Evolutionary conservation across 2,329 filamentous ascomycete species (phyloP), one percentile per base, ranked within the genome.

Genomic region (Alternaria alternata): DNA sequence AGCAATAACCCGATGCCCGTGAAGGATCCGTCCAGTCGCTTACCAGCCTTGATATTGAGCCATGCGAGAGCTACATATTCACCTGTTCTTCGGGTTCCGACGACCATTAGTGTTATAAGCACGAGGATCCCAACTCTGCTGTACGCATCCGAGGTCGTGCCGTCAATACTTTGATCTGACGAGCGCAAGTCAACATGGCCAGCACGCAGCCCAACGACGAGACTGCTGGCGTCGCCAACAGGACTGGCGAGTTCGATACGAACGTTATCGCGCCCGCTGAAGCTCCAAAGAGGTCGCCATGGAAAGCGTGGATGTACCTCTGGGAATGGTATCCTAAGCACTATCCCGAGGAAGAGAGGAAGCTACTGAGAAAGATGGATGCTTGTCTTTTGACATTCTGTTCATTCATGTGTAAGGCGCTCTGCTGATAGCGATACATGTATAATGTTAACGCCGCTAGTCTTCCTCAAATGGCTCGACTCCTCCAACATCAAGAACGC

Each of bases 401-500:
- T 48, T 78, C 75, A 0, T 71, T 78, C 51, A 78, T 78, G 74
- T 78, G 76, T 77, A 62, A 66, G 75, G 68, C 5, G 11, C 3
- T 9, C 1, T 8, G 11, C 38, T 20, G 34, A 9, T 2, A 30
- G 22, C 14, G 7, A 18, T 6, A 8, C 12, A n/a, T 30, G 5
- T 24, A 2, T 12, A 12, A 22, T 26, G 24, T 59, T 64, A 20
- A 70, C 34, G n/a, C 24, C 2, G 4, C 5, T 18, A 78, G 76
- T 78, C 51, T 78, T 78, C 55, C 69, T 78, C 2, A 78, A 78
- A 63, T 78, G 76, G 72, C 69, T 79, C 49, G 75, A 78, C 57
- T 73, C 69, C 8, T 72, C 69, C n/a, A 78, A 78, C 54, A 71
- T 77, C 64, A 74, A 71, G 43, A 89, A 87, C 81, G 81, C 73